These are phyloP conservation scores for Ganoderma multipileum DNA, from an alignment of 1,284 basidiomycete species.

Conservation along the genomic window DNA sequence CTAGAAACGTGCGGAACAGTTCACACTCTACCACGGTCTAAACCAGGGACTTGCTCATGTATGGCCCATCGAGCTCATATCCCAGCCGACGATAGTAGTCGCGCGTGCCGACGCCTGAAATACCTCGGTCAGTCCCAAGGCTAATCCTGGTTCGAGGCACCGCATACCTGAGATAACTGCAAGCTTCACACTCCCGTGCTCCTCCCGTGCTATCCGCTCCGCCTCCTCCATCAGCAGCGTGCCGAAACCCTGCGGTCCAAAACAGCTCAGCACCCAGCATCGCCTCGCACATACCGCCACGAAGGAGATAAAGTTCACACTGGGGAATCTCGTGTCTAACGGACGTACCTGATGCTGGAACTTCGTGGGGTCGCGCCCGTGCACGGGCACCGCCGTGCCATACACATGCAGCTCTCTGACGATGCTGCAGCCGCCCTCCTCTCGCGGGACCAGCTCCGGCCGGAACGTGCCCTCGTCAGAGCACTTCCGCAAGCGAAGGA, in stretches of 20 bases:
- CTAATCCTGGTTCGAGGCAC: conserved; percentile 11
- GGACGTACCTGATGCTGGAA: conserved; percentile 88
- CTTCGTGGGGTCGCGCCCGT: conserved; percentile 96
- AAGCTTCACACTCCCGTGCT: conserved; percentile 93
- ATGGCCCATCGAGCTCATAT: conserved; percentile 95
- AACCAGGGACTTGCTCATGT: conserved; percentile 87
- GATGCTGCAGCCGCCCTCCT: conserved; percentile 89
- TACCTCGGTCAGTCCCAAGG: conserved; percentile 9
- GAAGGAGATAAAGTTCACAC: background rate
- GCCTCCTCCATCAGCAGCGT: conserved; percentile 99
- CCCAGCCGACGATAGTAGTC: conserved; percentile 95
- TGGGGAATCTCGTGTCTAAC: background rate
- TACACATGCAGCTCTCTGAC: conserved; percentile 99
- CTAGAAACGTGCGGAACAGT: conserved; percentile 38
- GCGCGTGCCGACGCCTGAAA: conserved; percentile 86
- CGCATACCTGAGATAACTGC: conserved; percentile 92
- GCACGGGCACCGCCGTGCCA: conserved; percentile 97
- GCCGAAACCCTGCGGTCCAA: conserved; percentile 82
- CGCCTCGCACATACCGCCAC: background rate
- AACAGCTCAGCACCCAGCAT: conserved; percentile 13
- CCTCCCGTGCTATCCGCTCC: conserved; percentile 96
- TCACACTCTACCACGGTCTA: conserved; percentile 28
- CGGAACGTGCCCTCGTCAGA: conserved; percentile 96
- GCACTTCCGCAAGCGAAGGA: conserved; percentile 93
- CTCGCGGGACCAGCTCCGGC: conserved; percentile 84